Base-by-base conservation (phyloP, 2,329 filamentous ascomycete genomes). In the Fusarium mangiferae region DNA sequence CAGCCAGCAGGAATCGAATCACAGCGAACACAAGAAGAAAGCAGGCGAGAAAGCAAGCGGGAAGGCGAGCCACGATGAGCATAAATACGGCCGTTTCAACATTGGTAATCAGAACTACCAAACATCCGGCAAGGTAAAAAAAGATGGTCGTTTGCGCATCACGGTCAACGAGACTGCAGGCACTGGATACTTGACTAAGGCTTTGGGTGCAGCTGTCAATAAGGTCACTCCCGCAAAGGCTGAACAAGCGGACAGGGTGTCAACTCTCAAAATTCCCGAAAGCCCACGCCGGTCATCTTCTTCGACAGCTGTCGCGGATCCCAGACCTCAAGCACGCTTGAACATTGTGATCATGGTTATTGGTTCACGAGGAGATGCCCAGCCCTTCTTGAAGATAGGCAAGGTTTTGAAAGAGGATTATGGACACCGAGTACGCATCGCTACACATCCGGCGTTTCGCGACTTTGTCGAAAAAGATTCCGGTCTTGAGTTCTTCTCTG, bases 321-420 rank as follows among this genome's bases (percentile, higher is more conserved):
- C 76, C 14, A 59, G 72, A 18, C 81, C 79, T 26, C 82, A 80
- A n/a, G 87, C 90, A 4, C 84, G 73, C 9, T 84, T 96, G 52
- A 95, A 95, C 80, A 92, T 96, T 60, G 93, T 95, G 35, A 91
- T 96, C 76, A 94, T 95, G 89, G 92, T 96, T 12, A 94, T 96
- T 75, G 94, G 94, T 6, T 93, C 90, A 6, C 87, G 94, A 55
- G 94, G 94, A 41, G 94, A 96, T 78, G 91, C 93, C 6, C 94
- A 96, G 78, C 94, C 94, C 0, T 96, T 96, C 70, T 82, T 96
- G 26, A 91, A 90, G 74, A 88, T 96, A 55, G 93, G 92, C 26
- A 91, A 93, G 81, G 87, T 93, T 2, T 82, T 96, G 48, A 90
- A 92, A 77, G 88, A 94, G 60, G 84, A 91, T 51, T 90, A 93